Base-by-base conservation (phyloP, 2,329 filamentous ascomycete species). In the Orbilia quercus region DNA sequence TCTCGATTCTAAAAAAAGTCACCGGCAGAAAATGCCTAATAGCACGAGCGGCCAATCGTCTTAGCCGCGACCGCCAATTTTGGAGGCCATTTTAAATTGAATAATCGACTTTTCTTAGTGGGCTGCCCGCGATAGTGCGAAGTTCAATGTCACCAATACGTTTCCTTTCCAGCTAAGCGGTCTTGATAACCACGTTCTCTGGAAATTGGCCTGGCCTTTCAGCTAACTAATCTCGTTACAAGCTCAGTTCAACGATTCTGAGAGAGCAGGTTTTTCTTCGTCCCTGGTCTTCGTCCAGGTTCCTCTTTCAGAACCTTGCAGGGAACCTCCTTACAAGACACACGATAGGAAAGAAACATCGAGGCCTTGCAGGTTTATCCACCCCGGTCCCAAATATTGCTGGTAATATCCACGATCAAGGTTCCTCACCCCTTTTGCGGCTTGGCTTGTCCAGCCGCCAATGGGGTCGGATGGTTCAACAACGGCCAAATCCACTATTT, bases 391-490 rank as follows among this genome's bases (percentile, higher is more conserved):
- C 36, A 42, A 72, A 54, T 72, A 54, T 64, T 65, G 59, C 53
- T 65, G 59, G 36, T 72, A 72, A 72, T 72, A 65, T 72, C 67
- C 67, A 72, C 67, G 53, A 65, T 72, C 67, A 72, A 72, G 67
- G 67, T 72, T 72, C 48, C 45, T 54, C 57, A 18, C 67, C 67
- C 67, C 59, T 72, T 65, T 72, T 72, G 65, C 58, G 67, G 67
- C 59, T 65, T 72, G 67, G 67, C 59, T 42, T 65, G 59, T 65
- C 67, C 67, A 59, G 42, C 59, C 67, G 53, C 67, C 67, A 72
- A 72, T 65, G 53, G 59, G 59, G 51, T 59, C 40, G 38, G 50
- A 36, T 55, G 51, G 38, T 42, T 40, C 59, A 65, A 50, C 53
- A 72, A 59, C 66, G 28, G 66, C 28, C 51, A 48, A 72, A 55